Evolutionary conservation across 2,329 filamentous ascomycete genomes (phyloP), one percentile per base, ranked within the genome.

Genomic region (Cordyceps fumosorosea): DNA sequence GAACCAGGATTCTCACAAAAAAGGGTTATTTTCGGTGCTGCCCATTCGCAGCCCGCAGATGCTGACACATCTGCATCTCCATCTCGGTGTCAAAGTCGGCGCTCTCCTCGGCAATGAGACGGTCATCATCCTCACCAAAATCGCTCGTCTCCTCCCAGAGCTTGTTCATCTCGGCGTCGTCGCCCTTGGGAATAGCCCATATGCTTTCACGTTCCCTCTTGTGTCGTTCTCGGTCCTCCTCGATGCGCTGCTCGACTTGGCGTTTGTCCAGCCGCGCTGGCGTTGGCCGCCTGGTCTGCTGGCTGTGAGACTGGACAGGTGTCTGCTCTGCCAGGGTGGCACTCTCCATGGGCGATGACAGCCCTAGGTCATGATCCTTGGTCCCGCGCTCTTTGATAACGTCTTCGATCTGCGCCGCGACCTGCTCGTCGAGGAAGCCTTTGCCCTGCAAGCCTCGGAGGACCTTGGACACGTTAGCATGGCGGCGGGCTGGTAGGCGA

Each of bases 201-300:
- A 96, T 96, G 69, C 88, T 92, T 77, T 99, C 95, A 24, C 95
- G 80, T 69, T 93, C 79, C 50, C 93, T 81, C 80, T 99, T 99
- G 75, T 99, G 96, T 50, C 95, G 81, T 74, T 99, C 95, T 3
- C 95, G 82, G 74, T 99, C 95, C 76, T 99, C 96, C 69, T 99
- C 96, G 65, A 99, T 96, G 47, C 95, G 83, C 78, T 98, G 93
- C 76, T 98, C 93, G 59, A 97, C 90, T 76, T 96, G 90, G 62
- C 89, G 84, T 76, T 93, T 95, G 70, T 97, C 91, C 57, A 95
- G 74, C 18, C 77, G 74, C 32, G 76, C 74, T 5, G 72, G 69
- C 63, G 65, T 71, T 52, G 66, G 69, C 63, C 69, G 71, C 64
- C 68, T 74, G 12, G 69, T 68, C 18, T 71, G 69, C 64, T 71